These are phyloP conservation scores for Globisporangium spiculum DNA, from an alignment of 352 stramenopile species.

Conservation along the genomic window DNA sequence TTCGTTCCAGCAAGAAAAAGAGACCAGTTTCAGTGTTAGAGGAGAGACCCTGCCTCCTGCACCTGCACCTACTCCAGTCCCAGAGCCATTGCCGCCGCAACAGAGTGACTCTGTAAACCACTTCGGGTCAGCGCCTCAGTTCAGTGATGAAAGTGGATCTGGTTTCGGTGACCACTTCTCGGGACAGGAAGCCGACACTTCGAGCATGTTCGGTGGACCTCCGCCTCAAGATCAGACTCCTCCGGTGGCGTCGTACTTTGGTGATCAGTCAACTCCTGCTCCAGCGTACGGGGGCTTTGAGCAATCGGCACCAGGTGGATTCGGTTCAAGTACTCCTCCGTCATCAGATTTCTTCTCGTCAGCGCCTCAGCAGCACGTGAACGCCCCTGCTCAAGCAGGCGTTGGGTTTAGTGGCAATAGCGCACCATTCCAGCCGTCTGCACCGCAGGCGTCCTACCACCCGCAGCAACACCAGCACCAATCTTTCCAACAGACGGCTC, in stretches of 20 bases:
- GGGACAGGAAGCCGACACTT: neutral
- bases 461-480: slow-evolving; percentile 11
- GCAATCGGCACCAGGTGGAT: slow-evolving; percentile 14
- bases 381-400: neutral
- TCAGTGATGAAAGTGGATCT: neutral
- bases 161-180: slow-evolving; percentile 13
- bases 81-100: slow-evolving; percentile 1
- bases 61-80: neutral
- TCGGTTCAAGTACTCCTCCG: slow-evolving; percentile 3
- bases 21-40: neutral
- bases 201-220: slow-evolving; percentile 8
- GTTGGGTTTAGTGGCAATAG: neutral
- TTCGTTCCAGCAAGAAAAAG: neutral
- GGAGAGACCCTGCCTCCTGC: neutral
- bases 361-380: slow-evolving; percentile 20
- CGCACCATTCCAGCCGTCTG: slow-evolving; percentile 3
- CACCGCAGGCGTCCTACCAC: neutral
- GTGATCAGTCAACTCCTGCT: slow-evolving; percentile 6
- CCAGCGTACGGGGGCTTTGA: slow-evolving; percentile 27
- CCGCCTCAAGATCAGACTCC: slow-evolving; percentile 12
- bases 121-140: slow-evolving; percentile 11
- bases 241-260: slow-evolving; percentile 13
- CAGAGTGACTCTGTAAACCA: slow-evolving; percentile 11
- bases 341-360: slow-evolving; percentile 44
- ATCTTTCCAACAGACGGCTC: slow-evolving; percentile 12